A percentile compares a stretch with the other conserved stretches of the same genome.
These are phyloP conservation scores for Flaveria floridana DNA, from an alignment of 140 eudicot genomes.

Conservation along the genomic window DNA sequence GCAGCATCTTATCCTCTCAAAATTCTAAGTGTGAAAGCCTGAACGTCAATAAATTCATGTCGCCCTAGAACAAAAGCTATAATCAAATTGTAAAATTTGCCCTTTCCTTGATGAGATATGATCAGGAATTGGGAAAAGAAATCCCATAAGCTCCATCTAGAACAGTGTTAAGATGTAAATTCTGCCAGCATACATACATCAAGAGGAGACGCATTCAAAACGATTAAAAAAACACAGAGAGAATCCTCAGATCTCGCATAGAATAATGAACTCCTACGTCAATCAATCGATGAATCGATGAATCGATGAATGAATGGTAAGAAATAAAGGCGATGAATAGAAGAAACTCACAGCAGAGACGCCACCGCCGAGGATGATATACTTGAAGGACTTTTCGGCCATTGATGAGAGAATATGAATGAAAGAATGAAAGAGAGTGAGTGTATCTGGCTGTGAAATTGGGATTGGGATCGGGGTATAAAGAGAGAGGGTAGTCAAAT, in stretches of 20 bases:
- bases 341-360: conserved; percentile 61
- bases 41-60: neutral
- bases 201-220: too few species aligned
- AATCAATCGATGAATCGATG: too few species aligned
- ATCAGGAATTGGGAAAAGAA: too few species aligned
- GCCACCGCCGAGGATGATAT: conserved; percentile 91
- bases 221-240: too few species aligned
- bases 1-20: neutral
- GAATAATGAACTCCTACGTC: too few species aligned
- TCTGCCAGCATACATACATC: too few species aligned
- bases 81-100: too few species aligned
- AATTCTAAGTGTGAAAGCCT: neutral
- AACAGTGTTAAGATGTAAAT: too few species aligned
- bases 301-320: neutral
- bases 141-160: too few species aligned
- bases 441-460: conserved; percentile 23
- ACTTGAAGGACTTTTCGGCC: conserved; percentile 82
- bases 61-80: too few species aligned
- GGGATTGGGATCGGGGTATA: conserved; percentile 28
- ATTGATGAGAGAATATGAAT: conserved; percentile 30
- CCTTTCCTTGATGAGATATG: too few species aligned
- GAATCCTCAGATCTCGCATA: too few species aligned
- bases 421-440: conserved; percentile 21
- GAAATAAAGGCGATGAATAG: neutral
- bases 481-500: conserved; percentile 33